Percentiles rank a stretch among this genome's conserved stretches.
Conservation (phyloP, 495 filamentous ascomycete genomes). For the Penicillium pancosmium region DNA sequence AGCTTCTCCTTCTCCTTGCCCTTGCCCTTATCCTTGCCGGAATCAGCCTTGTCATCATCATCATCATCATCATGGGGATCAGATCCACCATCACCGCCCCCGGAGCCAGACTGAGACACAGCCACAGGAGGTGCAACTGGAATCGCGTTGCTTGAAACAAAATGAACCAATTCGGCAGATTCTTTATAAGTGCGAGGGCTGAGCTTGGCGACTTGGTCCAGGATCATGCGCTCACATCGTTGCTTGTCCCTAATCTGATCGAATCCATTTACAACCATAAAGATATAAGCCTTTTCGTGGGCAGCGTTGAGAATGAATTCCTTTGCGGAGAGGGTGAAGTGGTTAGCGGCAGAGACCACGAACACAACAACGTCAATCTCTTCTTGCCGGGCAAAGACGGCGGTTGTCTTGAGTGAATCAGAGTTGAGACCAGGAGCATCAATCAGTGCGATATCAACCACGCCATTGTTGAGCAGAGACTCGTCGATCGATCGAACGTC, state of each 20-base stretch:
- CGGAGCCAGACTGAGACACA: constrained; percentile 49
- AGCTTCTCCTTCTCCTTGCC: constrained; percentile 86
- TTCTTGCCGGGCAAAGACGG: constrained; percentile 94
- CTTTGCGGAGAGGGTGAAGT: constrained; percentile 94
- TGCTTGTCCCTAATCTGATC: constrained; percentile 92
- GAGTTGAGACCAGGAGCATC: constrained; percentile 95
- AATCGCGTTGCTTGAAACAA: constrained; percentile 95
- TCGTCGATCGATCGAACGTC: constrained; percentile 90
- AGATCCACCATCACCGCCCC: constrained; percentile 58
- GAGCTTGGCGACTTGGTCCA: constrained; percentile 81
- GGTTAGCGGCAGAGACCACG: constrained; percentile 95
- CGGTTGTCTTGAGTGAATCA: constrained; percentile 94
- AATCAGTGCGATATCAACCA: constrained; percentile 96
- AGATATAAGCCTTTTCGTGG: constrained; percentile 96
- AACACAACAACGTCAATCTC: constrained; percentile 99
- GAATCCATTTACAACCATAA: constrained; percentile 97
- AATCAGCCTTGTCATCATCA: constrained; percentile 50
- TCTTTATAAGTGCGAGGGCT: constrained; percentile 94
- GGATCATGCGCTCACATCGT: constrained; percentile 82
- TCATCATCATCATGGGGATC: constrained; percentile 58
- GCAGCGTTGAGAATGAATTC: constrained; percentile 97
- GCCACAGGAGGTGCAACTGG: constrained; percentile 65
- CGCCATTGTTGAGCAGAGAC: constrained; percentile 93
- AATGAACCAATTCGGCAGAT: constrained; percentile 89
- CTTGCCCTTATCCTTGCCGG: constrained; percentile 73